phyloP scores from a whole-genome alignment of 1,284 basidiomycete genomes.

The Trichosporon coremiiforme region DNA sequence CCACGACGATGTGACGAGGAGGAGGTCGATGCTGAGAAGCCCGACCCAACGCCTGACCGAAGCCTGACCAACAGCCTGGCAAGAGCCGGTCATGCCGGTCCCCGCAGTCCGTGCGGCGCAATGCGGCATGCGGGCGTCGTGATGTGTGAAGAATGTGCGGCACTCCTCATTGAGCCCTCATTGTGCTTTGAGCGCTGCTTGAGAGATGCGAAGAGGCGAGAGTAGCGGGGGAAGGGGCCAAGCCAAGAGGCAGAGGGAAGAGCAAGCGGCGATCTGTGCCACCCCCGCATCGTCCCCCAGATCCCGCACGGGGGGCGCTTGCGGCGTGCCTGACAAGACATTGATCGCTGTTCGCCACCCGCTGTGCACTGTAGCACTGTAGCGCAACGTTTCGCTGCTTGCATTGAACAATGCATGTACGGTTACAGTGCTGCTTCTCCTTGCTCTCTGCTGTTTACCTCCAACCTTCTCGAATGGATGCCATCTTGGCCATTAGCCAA shows the following conservation, averaged over 20 bases:
- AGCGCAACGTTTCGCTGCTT: too few species aligned
- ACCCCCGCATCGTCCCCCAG: background rate
- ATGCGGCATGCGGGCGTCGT: too few species aligned
- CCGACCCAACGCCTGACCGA: background rate
- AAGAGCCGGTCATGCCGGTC: background rate
- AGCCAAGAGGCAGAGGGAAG: background rate
- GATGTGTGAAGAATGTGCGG: too few species aligned
- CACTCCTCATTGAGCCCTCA: background rate
- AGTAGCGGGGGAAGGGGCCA: background rate
- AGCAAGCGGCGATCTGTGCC: constrained; percentile 1
- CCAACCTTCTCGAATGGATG: too few species aligned
- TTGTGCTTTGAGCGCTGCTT: background rate
- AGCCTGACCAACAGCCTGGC: too few species aligned
- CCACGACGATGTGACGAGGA: background rate
- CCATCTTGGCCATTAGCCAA: too few species aligned
- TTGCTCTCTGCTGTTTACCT: too few species aligned
- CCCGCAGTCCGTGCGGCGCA: background rate
- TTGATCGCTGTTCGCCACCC: background rate
- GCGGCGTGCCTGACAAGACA: background rate
- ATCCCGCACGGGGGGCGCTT: background rate
- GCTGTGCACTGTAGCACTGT: too few species aligned
- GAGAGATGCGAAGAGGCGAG: background rate
- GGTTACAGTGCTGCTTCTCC: too few species aligned
- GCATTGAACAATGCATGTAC: too few species aligned
- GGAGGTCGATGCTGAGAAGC: constrained; percentile 4